phyloP scores from a whole-genome alignment of 345 rosid genomes.

The Syzygium grande region DNA sequence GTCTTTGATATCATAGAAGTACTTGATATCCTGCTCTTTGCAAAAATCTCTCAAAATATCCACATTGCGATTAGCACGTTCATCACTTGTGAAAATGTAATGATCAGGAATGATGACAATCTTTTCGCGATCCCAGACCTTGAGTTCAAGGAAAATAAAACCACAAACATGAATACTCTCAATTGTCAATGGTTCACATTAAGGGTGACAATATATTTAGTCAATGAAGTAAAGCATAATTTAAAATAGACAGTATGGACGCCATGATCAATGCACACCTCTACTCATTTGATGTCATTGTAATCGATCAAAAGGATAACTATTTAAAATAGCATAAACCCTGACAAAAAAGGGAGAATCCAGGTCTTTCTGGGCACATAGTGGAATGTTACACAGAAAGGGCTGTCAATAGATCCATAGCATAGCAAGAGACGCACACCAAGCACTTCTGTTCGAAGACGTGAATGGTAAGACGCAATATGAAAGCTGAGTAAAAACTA shows the following conservation, averaged over 20 bases:
- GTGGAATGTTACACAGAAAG: not conserved
- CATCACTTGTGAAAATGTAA: slow-evolving; percentile 86
- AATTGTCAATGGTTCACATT: not conserved
- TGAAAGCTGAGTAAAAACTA: not conserved
- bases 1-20: slow-evolving; percentile 92
- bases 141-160: slow-evolving; percentile 7
- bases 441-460: not conserved
- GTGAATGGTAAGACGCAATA: not conserved
- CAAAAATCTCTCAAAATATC: slow-evolving; percentile 94
- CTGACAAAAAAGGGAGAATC: not conserved
- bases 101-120: slow-evolving; percentile 94
- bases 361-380: not conserved
- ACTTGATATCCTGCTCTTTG: slow-evolving; percentile 78
- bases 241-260: not conserved
- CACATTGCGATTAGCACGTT: slow-evolving; percentile 94
- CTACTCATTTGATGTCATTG: not conserved
- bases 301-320: not conserved
- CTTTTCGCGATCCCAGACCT: slow-evolving; percentile 99
- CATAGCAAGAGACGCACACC: not conserved
- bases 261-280: not conserved
- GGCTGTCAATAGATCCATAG: not conserved
- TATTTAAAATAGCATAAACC: not conserved
- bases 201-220: not conserved
- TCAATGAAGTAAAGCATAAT: not conserved
- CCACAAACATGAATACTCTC: not conserved